Conservation (phyloP, 2,329 filamentous ascomycete genomes). For the Cucurbitaria berberidis region DNA sequence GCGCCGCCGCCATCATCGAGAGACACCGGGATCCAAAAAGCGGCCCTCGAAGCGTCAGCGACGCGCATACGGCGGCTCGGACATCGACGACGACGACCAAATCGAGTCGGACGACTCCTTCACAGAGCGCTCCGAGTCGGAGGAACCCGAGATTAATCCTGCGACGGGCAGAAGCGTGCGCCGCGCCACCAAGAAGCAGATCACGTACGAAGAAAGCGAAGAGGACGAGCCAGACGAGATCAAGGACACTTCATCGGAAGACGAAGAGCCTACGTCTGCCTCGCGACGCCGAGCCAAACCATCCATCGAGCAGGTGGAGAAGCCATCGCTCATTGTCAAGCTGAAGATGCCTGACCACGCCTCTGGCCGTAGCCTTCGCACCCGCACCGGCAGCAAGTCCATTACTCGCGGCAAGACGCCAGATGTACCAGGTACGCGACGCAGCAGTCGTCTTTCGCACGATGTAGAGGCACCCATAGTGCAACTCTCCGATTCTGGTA, state of each 20-base stretch:
- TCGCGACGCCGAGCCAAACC: conserved; percentile 31
- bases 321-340: conserved; percentile 50
- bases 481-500: conserved; percentile 65
- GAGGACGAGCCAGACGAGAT: conserved; percentile 54
- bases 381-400: conserved; percentile 50
- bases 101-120: conserved; percentile 55
- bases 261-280: conserved; percentile 29
- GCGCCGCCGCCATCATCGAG: conserved; percentile 38
- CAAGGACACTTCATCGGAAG: conserved; percentile 47
- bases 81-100: conserved; percentile 56
- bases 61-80: conserved; percentile 42
- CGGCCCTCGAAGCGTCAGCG: conserved; percentile 43
- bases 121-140: conserved; percentile 48
- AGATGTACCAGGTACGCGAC: conserved; percentile 51
- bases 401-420: conserved; percentile 47
- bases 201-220: conserved; percentile 64
- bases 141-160: conserved; percentile 61
- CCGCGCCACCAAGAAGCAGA: conserved; percentile 60
- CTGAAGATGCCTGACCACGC: conserved; percentile 46
- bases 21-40: conserved; percentile 37
- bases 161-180: conserved; percentile 62
- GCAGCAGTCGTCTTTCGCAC: conserved; percentile 65
- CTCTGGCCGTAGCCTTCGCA: conserved; percentile 38
- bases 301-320: conserved; percentile 35
- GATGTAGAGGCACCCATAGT: conserved; percentile 63